A percentile compares a stretch with the other conserved stretches of the same genome.
Conservation (phyloP, 352 stramenopile species). For the Pythium pyrilobum region DNA sequence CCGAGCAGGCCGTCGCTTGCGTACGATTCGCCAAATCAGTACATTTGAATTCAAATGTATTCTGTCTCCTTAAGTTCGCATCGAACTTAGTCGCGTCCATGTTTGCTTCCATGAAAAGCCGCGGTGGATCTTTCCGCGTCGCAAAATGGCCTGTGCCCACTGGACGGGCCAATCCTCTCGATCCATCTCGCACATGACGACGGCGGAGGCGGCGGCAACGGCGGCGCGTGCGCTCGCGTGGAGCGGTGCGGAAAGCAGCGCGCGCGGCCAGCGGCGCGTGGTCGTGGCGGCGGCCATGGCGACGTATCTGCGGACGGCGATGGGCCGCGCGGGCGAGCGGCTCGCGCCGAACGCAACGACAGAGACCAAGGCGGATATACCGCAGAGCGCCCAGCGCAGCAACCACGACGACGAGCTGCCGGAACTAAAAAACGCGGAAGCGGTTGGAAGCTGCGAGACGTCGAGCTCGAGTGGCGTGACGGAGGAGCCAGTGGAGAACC, state of each 20-base stretch:
- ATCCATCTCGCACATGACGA: no score
- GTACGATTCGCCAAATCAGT: no score
- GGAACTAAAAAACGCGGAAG: background rate
- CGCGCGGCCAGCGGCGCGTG: background rate
- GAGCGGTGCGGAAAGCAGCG: no score
- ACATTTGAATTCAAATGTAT: no score
- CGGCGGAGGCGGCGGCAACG: no score
- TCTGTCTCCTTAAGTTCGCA: no score
- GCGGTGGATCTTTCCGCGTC: no score
- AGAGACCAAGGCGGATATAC: background rate
- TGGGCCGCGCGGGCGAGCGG: slow-evolving; percentile 22
- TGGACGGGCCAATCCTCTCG: no score
- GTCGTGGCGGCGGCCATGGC: slow-evolving; percentile 22
- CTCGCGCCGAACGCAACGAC: background rate
- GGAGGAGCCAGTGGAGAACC: slow-evolving; percentile 2
- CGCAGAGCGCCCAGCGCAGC: background rate
- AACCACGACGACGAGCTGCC: background rate
- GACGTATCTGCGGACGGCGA: slow-evolving; percentile 36
- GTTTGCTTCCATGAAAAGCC: background rate
- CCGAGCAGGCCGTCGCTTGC: no score
- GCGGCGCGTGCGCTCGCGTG: no score
- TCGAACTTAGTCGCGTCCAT: no score
- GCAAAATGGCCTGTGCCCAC: no score
- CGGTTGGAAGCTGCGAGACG: background rate
- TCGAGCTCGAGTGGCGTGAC: slow-evolving; percentile 4